Evolutionary conservation across 2,329 filamentous ascomycete genomes (phyloP), one percentile per base, ranked within the genome.

Genomic region (Phyllosticta citrichinensis): DNA sequence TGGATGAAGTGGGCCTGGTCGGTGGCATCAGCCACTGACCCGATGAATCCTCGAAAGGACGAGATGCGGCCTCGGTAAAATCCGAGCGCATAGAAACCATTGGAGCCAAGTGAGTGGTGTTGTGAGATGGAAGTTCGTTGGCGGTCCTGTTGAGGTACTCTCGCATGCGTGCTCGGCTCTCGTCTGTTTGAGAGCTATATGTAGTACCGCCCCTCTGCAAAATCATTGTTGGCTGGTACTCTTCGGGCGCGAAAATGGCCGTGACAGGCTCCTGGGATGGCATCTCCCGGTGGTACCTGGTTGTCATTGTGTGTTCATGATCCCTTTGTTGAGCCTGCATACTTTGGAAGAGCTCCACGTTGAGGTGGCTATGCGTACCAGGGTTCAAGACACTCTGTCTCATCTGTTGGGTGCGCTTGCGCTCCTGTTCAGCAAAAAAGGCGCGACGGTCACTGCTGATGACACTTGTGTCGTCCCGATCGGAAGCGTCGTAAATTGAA

Each of bases 371-470:
- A 8, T 30, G 27, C 6, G 27, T 1, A 30, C 27, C 27, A n/a
- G 40, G 40, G 17, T 47, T 47, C 40, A 47, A 47, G n/a, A 47
- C 40, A 47, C 14, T 50, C 54, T 61, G 59, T 9, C 59, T 47
- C 19, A 55, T 58, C 52, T 60, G 56, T 22, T 62, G 52, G 22
- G 57, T 57, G 20, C 60, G 62, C 6, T 27, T 53, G 17, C 60
- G 62, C 27, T 63, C 62, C 27, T 63, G 62, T 27, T 63, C 52
- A 22, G 47, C 56, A 35, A 58, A 63, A 35, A 57, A 57, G 9
- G 52, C 55, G 20, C 30, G 47, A 9, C 53, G 57, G 24, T 63
- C 54, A 22, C 10, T n/a, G 30, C 25, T 24, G 5, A 47, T 47
- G 17, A 47, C 40, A 14, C 40, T 47, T 6, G n/a, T 19, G 14